Evolutionary conservation across 2,329 filamentous ascomycete genomes (phyloP).

Genomic region (Cylindrodendrum hubeiense): DNA sequence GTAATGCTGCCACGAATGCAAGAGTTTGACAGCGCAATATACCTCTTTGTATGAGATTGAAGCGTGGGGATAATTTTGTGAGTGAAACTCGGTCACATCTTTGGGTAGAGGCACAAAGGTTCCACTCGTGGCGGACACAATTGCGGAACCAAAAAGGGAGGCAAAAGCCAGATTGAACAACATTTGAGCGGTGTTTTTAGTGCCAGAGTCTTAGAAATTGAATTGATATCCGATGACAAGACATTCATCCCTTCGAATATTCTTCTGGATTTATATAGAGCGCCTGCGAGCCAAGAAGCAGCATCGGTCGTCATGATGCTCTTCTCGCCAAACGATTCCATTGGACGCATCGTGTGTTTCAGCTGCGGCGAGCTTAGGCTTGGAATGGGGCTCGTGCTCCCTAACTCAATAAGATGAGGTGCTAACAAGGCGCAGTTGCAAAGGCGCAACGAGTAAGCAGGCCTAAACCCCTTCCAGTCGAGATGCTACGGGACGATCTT

Average conservation of each 20-base stretch:
- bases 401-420: too few species aligned
- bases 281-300: background rate
- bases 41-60: conserved; percentile 43
- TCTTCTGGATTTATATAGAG: background rate
- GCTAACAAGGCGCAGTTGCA: too few species aligned
- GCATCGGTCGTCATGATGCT: background rate
- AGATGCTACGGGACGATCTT: too few species aligned
- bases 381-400: too few species aligned
- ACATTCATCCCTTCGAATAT: background rate
- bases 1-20: background rate
- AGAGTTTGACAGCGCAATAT: too few species aligned
- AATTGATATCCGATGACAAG: background rate
- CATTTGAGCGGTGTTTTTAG: background rate
- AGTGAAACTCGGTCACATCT: conserved; percentile 6
- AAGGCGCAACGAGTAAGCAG: too few species aligned
- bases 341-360: background rate
- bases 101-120: conserved; percentile 7
- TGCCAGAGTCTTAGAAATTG: background rate
- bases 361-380: too few species aligned
- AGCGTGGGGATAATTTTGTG: conserved; percentile 27
- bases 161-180: background rate
- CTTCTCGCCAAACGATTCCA: conserved; percentile 15
- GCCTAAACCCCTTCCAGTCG: too few species aligned
- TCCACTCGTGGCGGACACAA: background rate
- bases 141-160: background rate